A percentile compares a stretch with the other conserved stretches of the same genome.
Evolutionary conservation across 768 basidiomycete species (phyloP).

Genomic region (Rhizopogon vulgaris): DNA sequence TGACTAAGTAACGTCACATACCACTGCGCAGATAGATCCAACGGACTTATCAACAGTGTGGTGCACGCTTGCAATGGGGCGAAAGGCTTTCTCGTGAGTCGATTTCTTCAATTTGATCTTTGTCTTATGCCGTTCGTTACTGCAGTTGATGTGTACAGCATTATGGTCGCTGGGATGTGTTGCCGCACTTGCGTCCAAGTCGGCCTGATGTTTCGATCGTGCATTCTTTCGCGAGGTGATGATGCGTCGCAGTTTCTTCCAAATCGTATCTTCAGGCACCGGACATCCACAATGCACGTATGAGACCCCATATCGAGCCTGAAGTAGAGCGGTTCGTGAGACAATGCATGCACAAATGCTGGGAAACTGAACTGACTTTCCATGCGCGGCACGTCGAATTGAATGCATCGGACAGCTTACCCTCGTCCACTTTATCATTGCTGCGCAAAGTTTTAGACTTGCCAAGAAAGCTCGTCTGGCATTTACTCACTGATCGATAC

Average conservation of each 20-base stretch:
- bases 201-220: conserved; percentile 5
- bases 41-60: background rate
- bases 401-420: conserved; percentile 35
- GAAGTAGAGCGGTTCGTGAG: background rate
- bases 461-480: background rate
- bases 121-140: background rate
- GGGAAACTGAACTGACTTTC: conserved; percentile 25
- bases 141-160: conserved; percentile 21
- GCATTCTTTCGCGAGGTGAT: conserved; percentile 6
- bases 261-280: conserved; percentile 43
- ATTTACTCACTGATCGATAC: conserved; percentile 44
- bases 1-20: background rate
- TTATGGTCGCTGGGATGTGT: conserved; percentile 54
- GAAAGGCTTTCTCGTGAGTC: conserved; percentile 29
- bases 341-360: background rate
- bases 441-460: conserved; percentile 16
- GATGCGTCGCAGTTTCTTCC: conserved; percentile 33
- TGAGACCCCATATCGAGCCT: conserved; percentile 42
- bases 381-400: conserved; percentile 46
- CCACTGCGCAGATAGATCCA: background rate
- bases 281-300: conserved; percentile 55
- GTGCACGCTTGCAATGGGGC: conserved; percentile 29
- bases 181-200: conserved; percentile 27
- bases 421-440: conserved; percentile 48
- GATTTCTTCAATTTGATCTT: background rate